Evolutionary conservation across 768 basidiomycete genomes (phyloP).

Genomic region (Chlorophyllum brunneum): DNA sequence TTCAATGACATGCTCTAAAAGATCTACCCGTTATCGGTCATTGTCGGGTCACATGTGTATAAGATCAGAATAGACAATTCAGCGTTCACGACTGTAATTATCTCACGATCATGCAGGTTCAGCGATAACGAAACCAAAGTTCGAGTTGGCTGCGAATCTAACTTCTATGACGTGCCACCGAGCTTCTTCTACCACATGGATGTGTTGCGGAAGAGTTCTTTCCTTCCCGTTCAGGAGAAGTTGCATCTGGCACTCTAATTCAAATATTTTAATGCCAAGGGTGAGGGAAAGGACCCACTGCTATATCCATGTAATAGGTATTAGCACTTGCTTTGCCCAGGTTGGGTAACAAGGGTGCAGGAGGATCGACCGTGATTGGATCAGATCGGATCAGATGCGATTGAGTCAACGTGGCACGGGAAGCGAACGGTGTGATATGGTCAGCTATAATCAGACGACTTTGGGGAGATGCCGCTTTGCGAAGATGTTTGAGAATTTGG

Average conservation of each 20-base stretch:
- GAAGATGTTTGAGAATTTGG: slow-evolving; percentile 38
- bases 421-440: slow-evolving; percentile 66
- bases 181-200: slow-evolving; percentile 1
- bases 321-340: slow-evolving; percentile 69
- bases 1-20: too few relatives aligned
- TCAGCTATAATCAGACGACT: slow-evolving; percentile 71
- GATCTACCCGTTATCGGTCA: too few relatives aligned
- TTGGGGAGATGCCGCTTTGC: slow-evolving; percentile 42
- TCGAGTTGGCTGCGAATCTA: background rate
- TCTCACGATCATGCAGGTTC: background rate
- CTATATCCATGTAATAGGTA: slow-evolving; percentile 69
- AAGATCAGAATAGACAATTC: too few relatives aligned
- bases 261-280: background rate
- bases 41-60: too few relatives aligned
- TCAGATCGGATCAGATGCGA: background rate
- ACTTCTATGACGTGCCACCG: slow-evolving; percentile 7
- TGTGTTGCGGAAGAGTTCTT: slow-evolving; percentile 9
- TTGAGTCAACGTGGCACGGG: slow-evolving; percentile 30
- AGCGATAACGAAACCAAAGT: slow-evolving; percentile 10
- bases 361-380: slow-evolving; percentile 26
- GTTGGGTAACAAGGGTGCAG: slow-evolving; percentile 66
- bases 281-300: slow-evolving; percentile 33
- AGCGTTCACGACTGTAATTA: too few relatives aligned
- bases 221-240: slow-evolving; percentile 11
- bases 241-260: slow-evolving; percentile 11